Evolutionary conservation across 345 rosid species (phyloP), one percentile per base, ranked within the genome.

Genomic region (Geranium brycei): DNA sequence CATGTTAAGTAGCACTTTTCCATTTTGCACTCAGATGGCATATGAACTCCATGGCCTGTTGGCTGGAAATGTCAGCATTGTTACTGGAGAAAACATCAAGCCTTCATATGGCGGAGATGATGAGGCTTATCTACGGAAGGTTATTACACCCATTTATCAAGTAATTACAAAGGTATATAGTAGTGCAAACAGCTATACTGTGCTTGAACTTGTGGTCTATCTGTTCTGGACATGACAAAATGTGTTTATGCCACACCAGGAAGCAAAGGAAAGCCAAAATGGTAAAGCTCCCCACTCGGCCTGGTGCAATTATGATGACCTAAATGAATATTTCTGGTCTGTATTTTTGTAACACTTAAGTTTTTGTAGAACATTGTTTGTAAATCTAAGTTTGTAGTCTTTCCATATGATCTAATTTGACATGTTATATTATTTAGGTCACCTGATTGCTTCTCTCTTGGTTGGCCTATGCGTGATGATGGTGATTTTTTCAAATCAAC

Each of bases 391-490:
- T 57, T 16, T 17, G n/a, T 57, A 4, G 59, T 17, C 18, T 57
- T 17, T 16, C 59, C 7, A 16, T 1, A 57, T 57, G 17, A 64
- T 64, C 41, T 73, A 64, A 53, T 55, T 51, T 65, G 56, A 62
- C 58, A 57, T 62, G 30, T 63, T 68, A 59, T 72, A 18, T 40
- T 61, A 60, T 73, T 65, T 74, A 90, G 97, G 99, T 83, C 91
- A 68, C 62, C 96, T 47, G 89, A 88, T 62, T 93, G 99, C 87
- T 93, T 93, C 80, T 86, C 99, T 76, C 96, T 93, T 74, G 99
- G 97, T 72, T 93, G 99, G 97, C 97, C 99, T 28, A 93, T 93
- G 99, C 97, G 99, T 64, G 99, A 93, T 71, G 97, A 93, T 77
- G 97, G 97, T n/a, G 84, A 80, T 51, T 80, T 93, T 74, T 93